Evolutionary conservation across 768 basidiomycete species (phyloP), one percentile per base, ranked within the genome.

Genomic region (Sutorius australiensis): DNA sequence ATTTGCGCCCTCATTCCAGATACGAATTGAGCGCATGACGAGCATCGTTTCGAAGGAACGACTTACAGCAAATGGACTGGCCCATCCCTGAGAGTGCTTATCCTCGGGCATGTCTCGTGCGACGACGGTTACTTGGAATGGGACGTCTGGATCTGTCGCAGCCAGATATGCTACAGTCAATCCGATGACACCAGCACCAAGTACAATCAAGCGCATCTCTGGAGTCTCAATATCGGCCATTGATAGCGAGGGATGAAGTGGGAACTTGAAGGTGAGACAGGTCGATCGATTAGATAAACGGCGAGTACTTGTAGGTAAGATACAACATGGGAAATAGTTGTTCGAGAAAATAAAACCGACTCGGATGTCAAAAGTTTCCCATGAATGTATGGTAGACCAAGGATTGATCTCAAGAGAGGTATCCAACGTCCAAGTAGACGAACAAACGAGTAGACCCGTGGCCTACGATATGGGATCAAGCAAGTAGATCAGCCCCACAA

Each of bases 21-120:
- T 3, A 8, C 21, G 38, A 24, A 24, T 17, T 6, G 17, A 40
- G 41, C 2, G 10, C 42, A 27, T 19, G n/a, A 24, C 16, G 49
- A 14, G 12, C 14, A 36, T 48, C 17, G 37, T 14, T 6, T 28
- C 6, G 30, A 37, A 4, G 38, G 14, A 17, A 42, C 21, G 21
- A 64, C 73, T 48, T 51, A 77, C 77, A 53, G 79, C 77, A 65
- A 78, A 80, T n/a, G 79, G 79, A 49, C 75, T 79, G 9, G 78
- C 70, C 67, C 75, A 79, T 5, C 69, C 75, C 47, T 77, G 75
- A 4, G 76, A 78, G 41, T 67, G 67, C 58, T 62, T 65, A 40
- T 69, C 65, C 41, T 67, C 57, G 2, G 71, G 70, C 66, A 74
- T 72, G 50, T 74, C 73, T 49, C 72, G 62, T 43, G 73, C 73